phyloP scores from a whole-genome alignment of 2,329 filamentous ascomycete genomes.

The Fusarium euwallaceae region DNA sequence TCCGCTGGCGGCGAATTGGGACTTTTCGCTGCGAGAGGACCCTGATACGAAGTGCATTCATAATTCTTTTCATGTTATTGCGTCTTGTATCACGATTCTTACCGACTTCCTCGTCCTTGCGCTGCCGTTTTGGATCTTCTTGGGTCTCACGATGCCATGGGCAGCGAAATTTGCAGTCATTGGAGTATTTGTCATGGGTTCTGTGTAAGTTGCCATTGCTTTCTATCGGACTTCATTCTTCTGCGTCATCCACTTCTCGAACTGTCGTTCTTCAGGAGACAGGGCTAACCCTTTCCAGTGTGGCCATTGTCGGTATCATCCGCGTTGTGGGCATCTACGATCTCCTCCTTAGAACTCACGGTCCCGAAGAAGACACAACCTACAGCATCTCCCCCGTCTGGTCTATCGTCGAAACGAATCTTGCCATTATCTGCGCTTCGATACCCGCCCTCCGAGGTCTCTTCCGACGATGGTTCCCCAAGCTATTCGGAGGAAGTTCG shows the following conservation, averaged over 20 bases:
- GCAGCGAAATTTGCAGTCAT: slow-evolving; percentile 56
- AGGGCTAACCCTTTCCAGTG: slow-evolving; percentile 35
- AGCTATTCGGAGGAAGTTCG: slow-evolving; percentile 43
- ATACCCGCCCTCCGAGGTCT: slow-evolving; percentile 53
- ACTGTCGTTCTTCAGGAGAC: background rate
- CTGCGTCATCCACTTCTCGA: background rate
- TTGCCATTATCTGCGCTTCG: slow-evolving; percentile 53
- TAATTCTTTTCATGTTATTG: slow-evolving; percentile 50
- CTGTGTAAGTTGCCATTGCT: slow-evolving; percentile 46
- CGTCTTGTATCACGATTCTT: slow-evolving; percentile 55
- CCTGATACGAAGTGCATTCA: slow-evolving; percentile 51
- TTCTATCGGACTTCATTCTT: background rate
- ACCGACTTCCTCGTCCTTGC: slow-evolving; percentile 57
- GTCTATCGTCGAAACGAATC: slow-evolving; percentile 53
- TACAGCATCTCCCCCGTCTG: slow-evolving; percentile 51
- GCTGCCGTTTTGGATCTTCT: slow-evolving; percentile 57
- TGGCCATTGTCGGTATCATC: slow-evolving; percentile 50
- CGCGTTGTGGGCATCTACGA: slow-evolving; percentile 49
- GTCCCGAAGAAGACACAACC: slow-evolving; percentile 33
- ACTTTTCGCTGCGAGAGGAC: slow-evolving; percentile 36
- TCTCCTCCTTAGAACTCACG: slow-evolving; percentile 43
- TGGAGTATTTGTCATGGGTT: slow-evolving; percentile 55
- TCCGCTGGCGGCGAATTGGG: slow-evolving; percentile 53
- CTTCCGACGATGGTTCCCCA: slow-evolving; percentile 49
- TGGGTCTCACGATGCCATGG: slow-evolving; percentile 54